Evolutionary conservation across 1,284 basidiomycete genomes (phyloP), one percentile per base, ranked within the genome.

Genomic region (Exobasidium rhododendri): DNA sequence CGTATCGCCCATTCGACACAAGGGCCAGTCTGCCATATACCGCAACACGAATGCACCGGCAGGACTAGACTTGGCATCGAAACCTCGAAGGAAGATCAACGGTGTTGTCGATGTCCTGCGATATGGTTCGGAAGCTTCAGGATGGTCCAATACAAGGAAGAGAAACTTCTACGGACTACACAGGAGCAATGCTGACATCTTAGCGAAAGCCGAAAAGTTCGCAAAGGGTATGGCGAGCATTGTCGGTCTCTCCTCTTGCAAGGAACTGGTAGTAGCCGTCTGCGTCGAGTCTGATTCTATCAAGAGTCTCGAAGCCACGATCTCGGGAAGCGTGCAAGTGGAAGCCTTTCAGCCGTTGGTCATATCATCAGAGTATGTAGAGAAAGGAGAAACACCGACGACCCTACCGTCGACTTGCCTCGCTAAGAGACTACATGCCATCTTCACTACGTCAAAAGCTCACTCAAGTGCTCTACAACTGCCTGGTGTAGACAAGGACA

Each of bases 21-120:
- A 65, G 13, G 56, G 55, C 35, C 69, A 79, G 56, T 79, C 77
- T 17, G 64, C 77, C 35, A 66, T 73, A 46, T 79, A 75, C 56
- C 68, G 77, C 51, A 79, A 77, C 47, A 69, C 74, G 43, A 79
- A 79, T 65, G 68, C 77, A 1, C 77, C 76, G 5, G 13, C 67
- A 4, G 76, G 76, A 32, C 74, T 78, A 51, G 71, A 78, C 43
- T 68, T 79, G 26, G 74, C 77, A 3, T 57, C 68, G 7, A 60
- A 69, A 31, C 77, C 76, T 3, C 45, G 67, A 2, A 67, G 65
- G 55, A 60, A 67, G 31, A 58, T 69, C 43, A 64, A 68, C 22
- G 64, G 74, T 32, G 58, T 78, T 2, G 59, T 65, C 4, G 63
- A 51, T 20, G 30, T 64, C 24, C 17, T 62, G 24, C 22, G 35